phyloP scores from a whole-genome alignment of 148 eudicot genomes.

The Cornus florida region DNA sequence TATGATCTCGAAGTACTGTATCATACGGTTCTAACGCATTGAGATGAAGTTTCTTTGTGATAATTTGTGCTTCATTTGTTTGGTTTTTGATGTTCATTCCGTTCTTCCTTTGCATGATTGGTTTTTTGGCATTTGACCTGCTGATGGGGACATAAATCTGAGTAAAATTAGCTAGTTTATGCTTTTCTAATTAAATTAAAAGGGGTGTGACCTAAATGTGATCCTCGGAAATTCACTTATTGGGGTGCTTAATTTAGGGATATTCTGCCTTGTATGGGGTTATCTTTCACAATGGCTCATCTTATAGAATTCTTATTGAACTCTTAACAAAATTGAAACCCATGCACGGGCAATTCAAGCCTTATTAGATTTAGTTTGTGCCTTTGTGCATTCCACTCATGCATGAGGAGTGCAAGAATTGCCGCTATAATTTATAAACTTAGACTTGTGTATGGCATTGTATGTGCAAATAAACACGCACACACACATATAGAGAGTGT shows the following conservation, averaged over 20 bases:
- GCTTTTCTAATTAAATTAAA: not conserved
- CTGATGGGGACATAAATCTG: too few species aligned
- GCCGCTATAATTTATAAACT: too few species aligned
- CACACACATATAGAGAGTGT: too few species aligned
- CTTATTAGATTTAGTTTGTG: too few species aligned
- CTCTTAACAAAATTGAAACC: too few species aligned
- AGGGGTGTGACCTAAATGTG: not conserved
- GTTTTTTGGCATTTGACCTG: not conserved
- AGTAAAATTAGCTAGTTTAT: too few species aligned
- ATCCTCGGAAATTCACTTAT: not conserved
- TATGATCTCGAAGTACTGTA: not conserved
- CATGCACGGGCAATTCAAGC: too few species aligned
- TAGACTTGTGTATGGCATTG: too few species aligned
- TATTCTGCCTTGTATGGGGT: not conserved
- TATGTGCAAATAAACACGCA: too few species aligned
- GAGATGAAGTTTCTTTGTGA: not conserved
- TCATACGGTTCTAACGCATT: not conserved
- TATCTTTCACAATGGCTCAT: not conserved
- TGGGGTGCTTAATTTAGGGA: not conserved
- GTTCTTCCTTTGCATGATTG: conserved; percentile 1
- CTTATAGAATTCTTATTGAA: too few species aligned
- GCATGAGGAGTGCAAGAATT: too few species aligned
- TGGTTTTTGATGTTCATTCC: not conserved
- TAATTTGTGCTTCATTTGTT: not conserved
- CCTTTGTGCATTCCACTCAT: too few species aligned